Conservation (phyloP, 176 grass and related monocot species). For the Carex kokanica region DNA sequence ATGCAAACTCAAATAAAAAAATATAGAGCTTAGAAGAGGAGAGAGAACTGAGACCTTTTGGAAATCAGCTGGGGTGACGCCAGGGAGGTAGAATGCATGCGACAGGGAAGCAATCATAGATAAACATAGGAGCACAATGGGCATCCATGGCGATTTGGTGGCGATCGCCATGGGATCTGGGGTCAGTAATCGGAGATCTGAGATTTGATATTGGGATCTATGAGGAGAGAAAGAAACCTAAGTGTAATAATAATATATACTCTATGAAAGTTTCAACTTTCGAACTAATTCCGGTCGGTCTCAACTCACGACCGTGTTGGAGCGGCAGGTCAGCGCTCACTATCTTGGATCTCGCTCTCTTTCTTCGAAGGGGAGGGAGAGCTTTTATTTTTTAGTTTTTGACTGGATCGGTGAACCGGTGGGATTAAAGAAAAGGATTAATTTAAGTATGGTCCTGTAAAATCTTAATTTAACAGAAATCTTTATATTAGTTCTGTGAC, state of each 20-base stretch:
- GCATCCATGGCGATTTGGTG: slow-evolving; percentile 30
- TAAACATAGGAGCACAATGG: slow-evolving; percentile 35
- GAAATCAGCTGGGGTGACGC: slow-evolving; percentile 83
- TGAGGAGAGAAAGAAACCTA: not conserved
- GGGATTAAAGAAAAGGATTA: not conserved
- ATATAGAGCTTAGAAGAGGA: too few relatives aligned
- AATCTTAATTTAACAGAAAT: not conserved
- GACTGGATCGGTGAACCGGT: not conserved
- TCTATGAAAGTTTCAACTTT: not conserved
- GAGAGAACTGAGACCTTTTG: slow-evolving; percentile 38
- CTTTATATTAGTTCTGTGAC: not conserved
- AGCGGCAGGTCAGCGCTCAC: slow-evolving; percentile 16
- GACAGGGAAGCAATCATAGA: slow-evolving; percentile 31
- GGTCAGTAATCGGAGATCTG: not conserved
- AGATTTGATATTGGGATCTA: slow-evolving; percentile 24
- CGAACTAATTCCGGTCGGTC: slow-evolving; percentile 6
- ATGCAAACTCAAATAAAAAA: slow-evolving; percentile 5
- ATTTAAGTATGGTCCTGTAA: not conserved
- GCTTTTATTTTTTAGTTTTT: not conserved
- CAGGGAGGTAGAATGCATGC: slow-evolving; percentile 73
- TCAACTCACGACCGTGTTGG: slow-evolving; percentile 13
- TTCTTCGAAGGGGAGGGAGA: not conserved
- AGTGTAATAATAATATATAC: not conserved
- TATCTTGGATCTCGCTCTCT: not conserved
- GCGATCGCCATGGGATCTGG: slow-evolving; percentile 41